Percentiles rank a stretch among this genome's conserved stretches.
phyloP scores from a whole-genome alignment of 371 early-diverging fungal genomes.

The Apophysomyces elegans region DNA sequence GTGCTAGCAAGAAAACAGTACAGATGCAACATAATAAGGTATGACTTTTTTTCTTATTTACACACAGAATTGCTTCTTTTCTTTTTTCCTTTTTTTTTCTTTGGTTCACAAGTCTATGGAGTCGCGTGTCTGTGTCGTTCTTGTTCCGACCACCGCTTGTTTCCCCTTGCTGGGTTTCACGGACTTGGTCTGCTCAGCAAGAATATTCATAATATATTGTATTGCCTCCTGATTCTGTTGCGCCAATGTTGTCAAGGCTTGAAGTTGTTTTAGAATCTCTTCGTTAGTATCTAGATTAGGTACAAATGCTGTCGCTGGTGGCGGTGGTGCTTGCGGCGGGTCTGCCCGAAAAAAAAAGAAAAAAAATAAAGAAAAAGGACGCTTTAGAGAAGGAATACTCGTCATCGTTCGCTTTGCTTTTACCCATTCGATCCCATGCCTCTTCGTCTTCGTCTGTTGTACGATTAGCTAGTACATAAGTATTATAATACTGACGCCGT shows the following conservation, averaged over 20 bases:
- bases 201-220: slow-evolving; percentile 46
- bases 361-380: too few relatives aligned
- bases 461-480: slow-evolving; percentile 9
- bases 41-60: neutral
- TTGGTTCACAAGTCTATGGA: neutral
- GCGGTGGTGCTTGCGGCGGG: slow-evolving; percentile 15
- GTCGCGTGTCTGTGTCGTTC: slow-evolving; percentile 5
- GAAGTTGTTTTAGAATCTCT: slow-evolving; percentile 53
- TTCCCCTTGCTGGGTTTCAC: neutral
- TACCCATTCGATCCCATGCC: slow-evolving; percentile 18
- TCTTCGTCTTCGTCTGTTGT: slow-evolving; percentile 29
- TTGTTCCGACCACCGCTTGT: slow-evolving; percentile 1
- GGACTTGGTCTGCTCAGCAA: slow-evolving; percentile 40
- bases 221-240: slow-evolving; percentile 63
- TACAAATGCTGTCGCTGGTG: slow-evolving; percentile 13
- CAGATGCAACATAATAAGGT: too few relatives aligned
- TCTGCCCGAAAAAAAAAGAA: neutral
- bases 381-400: too few relatives aligned
- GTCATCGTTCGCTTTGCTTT: slow-evolving; percentile 17
- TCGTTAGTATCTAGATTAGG: slow-evolving; percentile 27
- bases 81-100: neutral
- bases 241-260: slow-evolving; percentile 48
- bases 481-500: slow-evolving; percentile 31
- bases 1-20: neutral
- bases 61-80: too few relatives aligned